Evolutionary conservation across 768 basidiomycete species (phyloP).

Genomic region (Clavulina sp.): DNA sequence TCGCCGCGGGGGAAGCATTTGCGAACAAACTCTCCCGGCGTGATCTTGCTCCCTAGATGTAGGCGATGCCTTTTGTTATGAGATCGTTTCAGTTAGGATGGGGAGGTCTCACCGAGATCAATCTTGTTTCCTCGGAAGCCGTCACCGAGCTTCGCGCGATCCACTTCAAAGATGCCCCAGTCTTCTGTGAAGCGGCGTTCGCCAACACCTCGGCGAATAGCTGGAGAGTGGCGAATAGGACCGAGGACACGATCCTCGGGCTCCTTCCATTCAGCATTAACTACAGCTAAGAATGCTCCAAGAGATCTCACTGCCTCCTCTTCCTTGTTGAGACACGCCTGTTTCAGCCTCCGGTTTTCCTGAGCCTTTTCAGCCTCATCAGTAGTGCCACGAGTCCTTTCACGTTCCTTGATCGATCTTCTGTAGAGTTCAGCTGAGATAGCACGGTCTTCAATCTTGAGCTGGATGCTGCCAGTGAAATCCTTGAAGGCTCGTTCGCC

Average conservation of each 20-base stretch:
- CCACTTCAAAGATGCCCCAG: neutral
- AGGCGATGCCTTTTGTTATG: neutral
- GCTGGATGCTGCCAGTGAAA: neutral
- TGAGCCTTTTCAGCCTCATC: neutral
- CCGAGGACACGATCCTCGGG: neutral
- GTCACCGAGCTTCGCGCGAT: neutral
- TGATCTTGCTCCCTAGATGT: conserved; percentile 5
- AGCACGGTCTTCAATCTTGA: neutral
- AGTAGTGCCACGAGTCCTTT: neutral
- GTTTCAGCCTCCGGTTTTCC: neutral
- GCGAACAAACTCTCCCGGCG: conserved; percentile 12
- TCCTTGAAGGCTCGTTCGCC: neutral
- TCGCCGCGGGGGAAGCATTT: conserved; percentile 16
- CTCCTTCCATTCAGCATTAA: neutral
- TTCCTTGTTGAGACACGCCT: neutral
- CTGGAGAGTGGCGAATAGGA: neutral
- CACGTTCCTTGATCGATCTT: neutral
- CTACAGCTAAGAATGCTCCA: neutral
- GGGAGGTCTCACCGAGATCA: neutral
- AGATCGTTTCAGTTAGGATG: neutral
- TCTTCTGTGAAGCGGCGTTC: neutral
- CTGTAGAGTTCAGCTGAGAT: neutral
- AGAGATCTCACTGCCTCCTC: neutral
- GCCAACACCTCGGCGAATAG: neutral
- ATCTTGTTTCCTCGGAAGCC: neutral